phyloP scores from a whole-genome alignment of 495 filamentous ascomycete genomes.

The Collariella sp. region DNA sequence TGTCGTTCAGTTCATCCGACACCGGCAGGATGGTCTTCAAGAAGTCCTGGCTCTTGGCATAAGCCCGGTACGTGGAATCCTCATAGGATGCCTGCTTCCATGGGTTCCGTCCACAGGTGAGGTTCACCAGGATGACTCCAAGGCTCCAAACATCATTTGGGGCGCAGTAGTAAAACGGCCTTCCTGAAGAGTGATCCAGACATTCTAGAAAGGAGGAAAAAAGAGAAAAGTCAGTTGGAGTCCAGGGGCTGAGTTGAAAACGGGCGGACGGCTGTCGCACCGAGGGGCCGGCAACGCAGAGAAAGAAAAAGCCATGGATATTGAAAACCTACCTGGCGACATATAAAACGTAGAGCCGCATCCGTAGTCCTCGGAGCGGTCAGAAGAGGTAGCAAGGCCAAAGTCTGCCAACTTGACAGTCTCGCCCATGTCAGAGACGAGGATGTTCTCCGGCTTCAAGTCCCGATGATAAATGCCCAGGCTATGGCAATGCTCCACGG shows the following conservation, averaged over 20 bases:
- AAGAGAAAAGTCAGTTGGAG: slow-evolving; percentile 4
- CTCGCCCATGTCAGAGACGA: slow-evolving; percentile 78
- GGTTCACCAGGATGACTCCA: slow-evolving; percentile 93
- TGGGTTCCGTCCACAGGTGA: slow-evolving; percentile 95
- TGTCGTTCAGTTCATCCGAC: slow-evolving; percentile 80
- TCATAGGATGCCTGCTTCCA: slow-evolving; percentile 93
- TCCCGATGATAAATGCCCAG: slow-evolving; percentile 95
- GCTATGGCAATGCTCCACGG: slow-evolving; percentile 89
- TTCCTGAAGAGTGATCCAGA: slow-evolving; percentile 73
- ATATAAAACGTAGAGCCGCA: slow-evolving; percentile 99
- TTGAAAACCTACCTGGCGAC: slow-evolving; percentile 74
- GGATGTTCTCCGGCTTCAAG: slow-evolving; percentile 95
- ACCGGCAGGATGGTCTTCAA: slow-evolving; percentile 88
- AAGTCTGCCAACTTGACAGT: slow-evolving; percentile 97
- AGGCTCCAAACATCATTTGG: slow-evolving; percentile 98
- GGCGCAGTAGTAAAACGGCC: slow-evolving; percentile 79
- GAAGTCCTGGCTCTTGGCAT: slow-evolving; percentile 75
- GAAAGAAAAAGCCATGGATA: not conserved
- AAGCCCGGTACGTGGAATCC: slow-evolving; percentile 94
- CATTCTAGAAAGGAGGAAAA: slow-evolving; percentile 57
- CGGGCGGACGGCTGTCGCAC: not conserved
- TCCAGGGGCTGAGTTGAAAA: not conserved
- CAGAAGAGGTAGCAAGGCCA: slow-evolving; percentile 80
- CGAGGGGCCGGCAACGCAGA: not conserved
- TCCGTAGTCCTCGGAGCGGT: slow-evolving; percentile 84